phyloP scores from a whole-genome alignment of 768 basidiomycete species.

The Scleroderma citrinum region DNA sequence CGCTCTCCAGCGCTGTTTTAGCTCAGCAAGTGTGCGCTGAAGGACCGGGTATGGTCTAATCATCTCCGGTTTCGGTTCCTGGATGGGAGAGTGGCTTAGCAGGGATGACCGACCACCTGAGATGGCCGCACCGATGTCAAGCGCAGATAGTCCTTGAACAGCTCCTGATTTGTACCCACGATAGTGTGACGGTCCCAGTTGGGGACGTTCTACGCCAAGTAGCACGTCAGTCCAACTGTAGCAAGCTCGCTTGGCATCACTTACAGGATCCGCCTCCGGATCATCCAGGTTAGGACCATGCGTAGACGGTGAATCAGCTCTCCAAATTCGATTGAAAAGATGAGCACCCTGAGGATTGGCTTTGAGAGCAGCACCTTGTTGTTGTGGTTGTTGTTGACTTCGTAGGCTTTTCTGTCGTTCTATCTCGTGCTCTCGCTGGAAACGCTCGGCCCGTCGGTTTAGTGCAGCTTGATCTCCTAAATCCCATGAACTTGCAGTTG shows the following conservation, averaged over 20 bases:
- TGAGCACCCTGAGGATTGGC: conserved; percentile 46
- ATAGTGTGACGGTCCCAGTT: conserved; percentile 97
- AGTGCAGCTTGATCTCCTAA: conserved; percentile 64
- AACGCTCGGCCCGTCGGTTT: conserved; percentile 77
- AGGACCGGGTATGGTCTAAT: conserved; percentile 87
- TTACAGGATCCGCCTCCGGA: conserved; percentile 66
- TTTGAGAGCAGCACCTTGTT: conserved; percentile 30
- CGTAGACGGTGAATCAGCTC: conserved; percentile 45
- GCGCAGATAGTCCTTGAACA: conserved; percentile 95
- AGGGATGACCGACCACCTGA: background rate
- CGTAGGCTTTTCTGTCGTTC: conserved; percentile 59
- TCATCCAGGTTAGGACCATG: conserved; percentile 49
- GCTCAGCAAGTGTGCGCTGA: conserved; percentile 74
- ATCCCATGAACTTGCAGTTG: conserved; percentile 37
- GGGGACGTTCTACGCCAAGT: conserved; percentile 69
- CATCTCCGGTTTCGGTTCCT: conserved; percentile 94
- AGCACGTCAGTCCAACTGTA: background rate
- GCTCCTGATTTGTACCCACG: conserved; percentile 80
- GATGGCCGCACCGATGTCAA: conserved; percentile 70
- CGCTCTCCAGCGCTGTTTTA: conserved; percentile 85
- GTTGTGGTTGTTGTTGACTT: conserved; percentile 26
- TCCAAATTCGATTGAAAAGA: conserved; percentile 42
- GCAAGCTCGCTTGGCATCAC: conserved; percentile 15
- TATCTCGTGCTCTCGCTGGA: conserved; percentile 84
- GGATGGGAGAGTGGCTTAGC: conserved; percentile 4